These are phyloP conservation scores for Notholithocarpus densiflorus DNA, from an alignment of 306 rosid species.

Conservation along the genomic window DNA sequence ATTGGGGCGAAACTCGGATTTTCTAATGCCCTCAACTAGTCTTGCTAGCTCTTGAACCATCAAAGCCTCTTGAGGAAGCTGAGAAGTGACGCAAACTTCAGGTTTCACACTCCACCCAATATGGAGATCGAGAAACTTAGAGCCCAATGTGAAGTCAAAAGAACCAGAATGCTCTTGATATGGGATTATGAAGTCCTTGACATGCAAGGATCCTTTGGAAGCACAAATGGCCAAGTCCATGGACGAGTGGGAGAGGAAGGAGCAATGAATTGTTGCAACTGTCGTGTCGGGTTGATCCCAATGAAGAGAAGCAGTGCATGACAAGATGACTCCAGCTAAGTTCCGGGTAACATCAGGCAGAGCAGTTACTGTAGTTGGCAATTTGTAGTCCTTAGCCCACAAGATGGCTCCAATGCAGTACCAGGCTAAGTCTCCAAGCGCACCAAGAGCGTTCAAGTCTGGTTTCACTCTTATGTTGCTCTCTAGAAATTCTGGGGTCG, in stretches of 20 bases:
- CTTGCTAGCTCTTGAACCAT: constrained; percentile 71
- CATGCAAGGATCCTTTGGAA: constrained; percentile 53
- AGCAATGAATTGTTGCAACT: constrained; percentile 57
- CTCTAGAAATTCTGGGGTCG: constrained; percentile 41
- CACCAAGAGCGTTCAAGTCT: constrained; percentile 71
- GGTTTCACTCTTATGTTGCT: constrained; percentile 60
- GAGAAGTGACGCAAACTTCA: constrained; percentile 37
- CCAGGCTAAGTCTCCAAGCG: constrained; percentile 72
- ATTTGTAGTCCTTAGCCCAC: constrained; percentile 64
- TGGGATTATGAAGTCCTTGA: constrained; percentile 65
- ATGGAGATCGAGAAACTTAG: constrained; percentile 56
- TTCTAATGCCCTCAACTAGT: constrained; percentile 38
- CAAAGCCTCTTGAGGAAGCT: constrained; percentile 72
- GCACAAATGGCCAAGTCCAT: constrained; percentile 61
- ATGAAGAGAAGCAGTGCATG: constrained; percentile 50
- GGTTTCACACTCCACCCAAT: constrained; percentile 59
- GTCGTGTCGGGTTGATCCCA: constrained; percentile 53
- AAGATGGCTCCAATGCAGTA: constrained; percentile 70
- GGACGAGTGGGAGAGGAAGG: constrained; percentile 60
- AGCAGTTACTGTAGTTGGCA: constrained; percentile 51
- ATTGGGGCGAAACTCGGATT: constrained; percentile 35
- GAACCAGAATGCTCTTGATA: constrained; percentile 49
- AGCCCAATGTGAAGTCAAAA: constrained; percentile 46
- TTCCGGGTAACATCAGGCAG: constrained; percentile 50
- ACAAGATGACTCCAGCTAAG: constrained; percentile 53